Conservation (phyloP, 2,329 filamentous ascomycete species). For the Colletotrichum orbiculare region DNA sequence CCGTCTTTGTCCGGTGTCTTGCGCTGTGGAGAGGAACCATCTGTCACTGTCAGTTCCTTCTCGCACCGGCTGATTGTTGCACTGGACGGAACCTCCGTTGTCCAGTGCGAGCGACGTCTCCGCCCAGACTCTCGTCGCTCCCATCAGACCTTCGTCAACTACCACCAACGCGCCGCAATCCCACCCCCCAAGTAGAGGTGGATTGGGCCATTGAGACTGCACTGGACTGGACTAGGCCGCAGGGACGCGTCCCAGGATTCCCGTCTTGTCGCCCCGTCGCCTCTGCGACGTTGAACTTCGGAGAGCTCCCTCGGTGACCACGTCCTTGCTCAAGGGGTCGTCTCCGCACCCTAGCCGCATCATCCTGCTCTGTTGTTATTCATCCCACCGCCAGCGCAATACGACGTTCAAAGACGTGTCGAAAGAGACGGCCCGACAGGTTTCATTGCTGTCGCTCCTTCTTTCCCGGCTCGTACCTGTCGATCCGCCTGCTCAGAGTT, state of each 20-base stretch:
- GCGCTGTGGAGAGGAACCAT: neutral
- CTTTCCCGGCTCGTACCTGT: conserved; percentile 19
- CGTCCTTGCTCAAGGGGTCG: neutral
- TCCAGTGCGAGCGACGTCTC: neutral
- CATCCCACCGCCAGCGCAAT: conserved; percentile 16
- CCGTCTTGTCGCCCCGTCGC: conserved; percentile 35
- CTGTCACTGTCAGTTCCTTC: conserved; percentile 1
- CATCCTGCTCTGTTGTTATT: conserved; percentile 4
- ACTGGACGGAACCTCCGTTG: conserved; percentile 7
- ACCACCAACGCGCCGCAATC: conserved; percentile 2
- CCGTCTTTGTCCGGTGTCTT: conserved; percentile 6
- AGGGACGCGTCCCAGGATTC: conserved; percentile 18
- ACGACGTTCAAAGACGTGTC: conserved; percentile 23
- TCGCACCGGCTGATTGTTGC: conserved; percentile 24
- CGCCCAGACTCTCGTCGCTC: neutral
- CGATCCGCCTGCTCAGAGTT: conserved; percentile 16
- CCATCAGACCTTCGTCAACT: conserved; percentile 1
- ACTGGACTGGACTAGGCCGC: conserved; percentile 14
- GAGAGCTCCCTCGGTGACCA: conserved; percentile 7
- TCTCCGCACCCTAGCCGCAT: neutral
- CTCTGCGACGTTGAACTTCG: conserved; percentile 36
- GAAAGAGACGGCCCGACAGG: conserved; percentile 21
- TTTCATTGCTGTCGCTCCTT: conserved; percentile 30
- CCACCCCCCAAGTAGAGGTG: conserved; percentile 22
- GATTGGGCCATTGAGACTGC: conserved; percentile 24